Evolutionary conservation across 75 land plant species (phyloP).

Genomic region (Sequoiadendron giganteum): DNA sequence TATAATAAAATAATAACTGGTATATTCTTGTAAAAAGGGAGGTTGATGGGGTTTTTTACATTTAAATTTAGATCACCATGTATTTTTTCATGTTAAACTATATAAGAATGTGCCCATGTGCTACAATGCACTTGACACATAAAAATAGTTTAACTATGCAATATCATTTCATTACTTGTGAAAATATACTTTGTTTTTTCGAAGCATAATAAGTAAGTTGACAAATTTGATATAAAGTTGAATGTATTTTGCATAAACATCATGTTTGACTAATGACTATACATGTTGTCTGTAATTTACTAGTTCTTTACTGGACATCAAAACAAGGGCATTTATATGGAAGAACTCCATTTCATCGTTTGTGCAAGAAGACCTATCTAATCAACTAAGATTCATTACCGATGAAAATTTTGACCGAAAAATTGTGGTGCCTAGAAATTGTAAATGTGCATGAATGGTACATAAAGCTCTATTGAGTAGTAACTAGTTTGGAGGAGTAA

Average conservation of each 20-base stretch:
- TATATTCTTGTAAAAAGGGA: neutral
- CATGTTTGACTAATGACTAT: neutral
- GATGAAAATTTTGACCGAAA: no score
- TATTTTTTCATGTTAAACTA: neutral
- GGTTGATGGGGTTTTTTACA: neutral
- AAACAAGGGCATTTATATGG: neutral
- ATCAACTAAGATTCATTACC: no score
- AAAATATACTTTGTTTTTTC: neutral
- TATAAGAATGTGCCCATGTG: neutral
- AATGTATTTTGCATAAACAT: neutral
- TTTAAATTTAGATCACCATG: neutral
- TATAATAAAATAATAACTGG: neutral
- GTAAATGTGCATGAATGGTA: no score
- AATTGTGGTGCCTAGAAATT: no score
- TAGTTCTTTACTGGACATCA: neutral
- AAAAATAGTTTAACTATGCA: neutral
- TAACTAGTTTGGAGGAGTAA: no score
- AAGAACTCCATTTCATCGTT: neutral
- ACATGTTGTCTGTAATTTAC: neutral
- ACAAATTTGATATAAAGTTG: no score
- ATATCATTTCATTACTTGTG: neutral
- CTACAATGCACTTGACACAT: neutral
- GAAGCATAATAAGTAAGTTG: neutral
- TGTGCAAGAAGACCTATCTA: no score
- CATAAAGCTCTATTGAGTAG: no score